Percentiles rank a stretch among this genome's conserved stretches.
phyloP scores from a whole-genome alignment of 2,329 filamentous ascomycete genomes.

The Cryphonectria naterciae region DNA sequence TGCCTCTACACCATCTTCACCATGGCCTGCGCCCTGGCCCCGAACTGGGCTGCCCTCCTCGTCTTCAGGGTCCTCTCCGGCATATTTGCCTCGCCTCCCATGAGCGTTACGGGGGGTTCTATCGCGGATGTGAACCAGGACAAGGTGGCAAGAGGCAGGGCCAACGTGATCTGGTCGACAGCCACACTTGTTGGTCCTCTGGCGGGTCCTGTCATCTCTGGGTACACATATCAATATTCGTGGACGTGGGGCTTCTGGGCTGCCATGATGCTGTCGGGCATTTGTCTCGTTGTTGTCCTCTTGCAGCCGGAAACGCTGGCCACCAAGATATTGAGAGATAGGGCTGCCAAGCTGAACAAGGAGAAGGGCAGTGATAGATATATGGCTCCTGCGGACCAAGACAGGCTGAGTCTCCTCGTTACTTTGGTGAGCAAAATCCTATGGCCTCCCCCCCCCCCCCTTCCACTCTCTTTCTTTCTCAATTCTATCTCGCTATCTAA shows the following conservation, averaged over 20 bases:
- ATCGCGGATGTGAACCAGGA: conserved; percentile 34
- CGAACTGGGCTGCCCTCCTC: conserved; percentile 33
- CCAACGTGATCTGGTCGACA: conserved; percentile 35
- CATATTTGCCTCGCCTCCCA: conserved; percentile 34
- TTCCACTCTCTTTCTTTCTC: background rate
- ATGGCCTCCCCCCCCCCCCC: background rate
- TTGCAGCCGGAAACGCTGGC: conserved; percentile 35
- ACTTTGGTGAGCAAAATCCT: conserved; percentile 30
- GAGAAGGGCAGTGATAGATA: conserved; percentile 28
- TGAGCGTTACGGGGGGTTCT: conserved; percentile 36
- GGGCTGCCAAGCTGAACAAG: conserved; percentile 34
- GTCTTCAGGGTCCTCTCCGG: conserved; percentile 33
- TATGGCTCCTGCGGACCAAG: conserved; percentile 32
- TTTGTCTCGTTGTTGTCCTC: conserved; percentile 29
- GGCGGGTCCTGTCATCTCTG: conserved; percentile 34
- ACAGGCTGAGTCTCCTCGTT: conserved; percentile 27
- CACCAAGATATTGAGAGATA: conserved; percentile 32
- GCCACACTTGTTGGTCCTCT: conserved; percentile 35
- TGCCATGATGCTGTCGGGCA: conserved; percentile 30
- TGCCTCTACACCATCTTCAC: conserved; percentile 31
- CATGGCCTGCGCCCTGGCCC: conserved; percentile 30
- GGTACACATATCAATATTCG: conserved; percentile 31
- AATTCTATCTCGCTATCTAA: background rate
- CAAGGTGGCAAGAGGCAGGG: conserved; percentile 31
- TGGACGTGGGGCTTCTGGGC: conserved; percentile 37